phyloP scores from a whole-genome alignment of 2,329 filamentous ascomycete genomes.

The Emmonsiellopsis sp. region DNA sequence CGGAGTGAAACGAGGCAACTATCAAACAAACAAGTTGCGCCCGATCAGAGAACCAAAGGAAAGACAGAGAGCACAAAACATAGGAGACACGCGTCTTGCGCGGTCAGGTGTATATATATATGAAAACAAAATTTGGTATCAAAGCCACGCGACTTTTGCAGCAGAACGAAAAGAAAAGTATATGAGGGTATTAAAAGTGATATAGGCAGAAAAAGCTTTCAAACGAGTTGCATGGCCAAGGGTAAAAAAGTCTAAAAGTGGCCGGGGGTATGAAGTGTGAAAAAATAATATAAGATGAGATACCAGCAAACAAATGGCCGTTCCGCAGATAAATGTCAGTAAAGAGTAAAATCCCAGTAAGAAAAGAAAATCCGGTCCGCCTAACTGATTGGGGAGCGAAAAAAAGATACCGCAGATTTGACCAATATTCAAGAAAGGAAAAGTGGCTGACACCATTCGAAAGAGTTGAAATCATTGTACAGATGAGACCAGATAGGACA shows the following conservation, averaged over 20 bases:
- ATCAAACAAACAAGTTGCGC: background rate
- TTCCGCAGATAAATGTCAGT: constrained; percentile 1
- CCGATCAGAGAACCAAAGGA: background rate
- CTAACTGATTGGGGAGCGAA: background rate
- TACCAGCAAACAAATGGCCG: constrained; percentile 1
- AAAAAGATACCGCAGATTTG: constrained; percentile 2
- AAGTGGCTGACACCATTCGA: background rate
- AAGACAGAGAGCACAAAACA: constrained; percentile 3
- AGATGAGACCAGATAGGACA: background rate
- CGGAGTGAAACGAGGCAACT: background rate
- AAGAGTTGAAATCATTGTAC: background rate
- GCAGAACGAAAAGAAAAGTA: background rate
- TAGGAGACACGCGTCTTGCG: constrained; percentile 2
- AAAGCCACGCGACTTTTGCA: background rate
- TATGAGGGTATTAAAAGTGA: constrained; percentile 4
- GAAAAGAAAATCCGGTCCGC: constrained; percentile 5
- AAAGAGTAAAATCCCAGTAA: constrained; percentile 9
- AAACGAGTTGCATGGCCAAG: constrained; percentile 10
- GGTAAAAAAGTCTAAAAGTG: constrained; percentile 12
- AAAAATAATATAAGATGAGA: constrained; percentile 7
- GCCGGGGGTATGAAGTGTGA: constrained; percentile 11
- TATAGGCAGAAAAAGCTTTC: background rate
- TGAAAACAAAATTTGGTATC: constrained; percentile 11
- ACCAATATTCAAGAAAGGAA: background rate
- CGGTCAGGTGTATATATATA: constrained; percentile 1